Evolutionary conservation across 768 basidiomycete genomes (phyloP).

Genomic region (Cystofilobasidium capitatum): DNA sequence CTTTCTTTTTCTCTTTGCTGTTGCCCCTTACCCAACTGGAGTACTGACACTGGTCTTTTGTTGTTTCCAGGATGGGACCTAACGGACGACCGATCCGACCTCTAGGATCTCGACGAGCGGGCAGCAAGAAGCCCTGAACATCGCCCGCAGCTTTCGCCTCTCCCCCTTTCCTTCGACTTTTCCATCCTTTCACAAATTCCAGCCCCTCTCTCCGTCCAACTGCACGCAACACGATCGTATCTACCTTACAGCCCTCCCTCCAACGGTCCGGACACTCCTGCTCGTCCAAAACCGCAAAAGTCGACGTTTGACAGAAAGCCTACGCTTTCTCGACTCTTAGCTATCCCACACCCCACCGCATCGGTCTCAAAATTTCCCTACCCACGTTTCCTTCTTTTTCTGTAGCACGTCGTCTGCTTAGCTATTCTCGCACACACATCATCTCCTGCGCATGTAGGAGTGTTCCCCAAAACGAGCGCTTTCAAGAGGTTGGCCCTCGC

Average conservation of each 20-base stretch:
- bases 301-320: no score
- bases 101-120: not conserved
- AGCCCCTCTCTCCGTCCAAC: not conserved
- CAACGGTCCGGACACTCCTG: no score
- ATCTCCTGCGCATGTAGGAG: no score
- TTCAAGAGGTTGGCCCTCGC: no score
- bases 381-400: not conserved
- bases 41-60: not conserved
- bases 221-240: not conserved
- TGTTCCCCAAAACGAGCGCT: no score
- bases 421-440: not conserved
- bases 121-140: not conserved
- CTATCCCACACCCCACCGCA: not conserved
- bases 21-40: not conserved
- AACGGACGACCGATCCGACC: not conserved
- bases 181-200: no score
- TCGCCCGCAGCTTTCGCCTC: not conserved
- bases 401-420: not conserved
- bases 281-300: no score
- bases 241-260: not conserved
- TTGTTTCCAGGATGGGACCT: not conserved
- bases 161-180: not conserved
- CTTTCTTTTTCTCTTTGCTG: not conserved
- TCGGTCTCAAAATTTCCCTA: not conserved
- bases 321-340: not conserved